phyloP scores from a whole-genome alignment of 225 moss, liverwort and hornwort species.

The Bryum argenteum region DNA sequence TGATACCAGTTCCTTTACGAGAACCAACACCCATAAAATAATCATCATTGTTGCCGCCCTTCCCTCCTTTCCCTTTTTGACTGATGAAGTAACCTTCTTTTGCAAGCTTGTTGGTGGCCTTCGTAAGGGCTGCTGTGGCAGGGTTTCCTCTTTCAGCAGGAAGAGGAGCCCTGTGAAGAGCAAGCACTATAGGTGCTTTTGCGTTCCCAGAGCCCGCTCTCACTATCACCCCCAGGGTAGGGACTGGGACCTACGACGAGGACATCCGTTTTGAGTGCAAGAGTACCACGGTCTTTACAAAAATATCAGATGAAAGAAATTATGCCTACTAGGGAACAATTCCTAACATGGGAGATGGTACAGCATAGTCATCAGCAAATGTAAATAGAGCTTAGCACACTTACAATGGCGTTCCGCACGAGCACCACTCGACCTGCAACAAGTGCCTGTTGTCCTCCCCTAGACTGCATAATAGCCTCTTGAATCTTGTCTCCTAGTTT shows the following conservation, averaged over 20 bases:
- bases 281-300: background rate
- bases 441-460: constrained; percentile 90
- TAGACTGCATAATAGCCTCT: constrained; percentile 90
- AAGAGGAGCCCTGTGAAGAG: constrained; percentile 84
- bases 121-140: constrained; percentile 45
- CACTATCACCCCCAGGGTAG: constrained; percentile 83
- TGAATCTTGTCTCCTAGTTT: constrained; percentile 74
- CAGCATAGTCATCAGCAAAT: constrained; percentile 19
- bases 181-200: constrained; percentile 82
- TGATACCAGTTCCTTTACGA: constrained; percentile 83
- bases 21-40: constrained; percentile 78
- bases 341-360: constrained; percentile 5
- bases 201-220: constrained; percentile 67
- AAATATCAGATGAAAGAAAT: constrained; percentile 16
- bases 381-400: constrained; percentile 27
- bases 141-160: constrained; percentile 53
- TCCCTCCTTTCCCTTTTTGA: constrained; percentile 79
- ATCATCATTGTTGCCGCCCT: constrained; percentile 76
- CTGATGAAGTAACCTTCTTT: constrained; percentile 92
- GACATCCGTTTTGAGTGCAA: constrained; percentile 21
- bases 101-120: constrained; percentile 67
- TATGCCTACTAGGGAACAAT: background rate
- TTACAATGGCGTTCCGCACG: constrained; percentile 76
- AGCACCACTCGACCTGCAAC: constrained; percentile 89
- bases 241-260: constrained; percentile 71